Base-by-base conservation (phyloP, 1,139 yeast genomes). In the Candida frijolesensis region DNA sequence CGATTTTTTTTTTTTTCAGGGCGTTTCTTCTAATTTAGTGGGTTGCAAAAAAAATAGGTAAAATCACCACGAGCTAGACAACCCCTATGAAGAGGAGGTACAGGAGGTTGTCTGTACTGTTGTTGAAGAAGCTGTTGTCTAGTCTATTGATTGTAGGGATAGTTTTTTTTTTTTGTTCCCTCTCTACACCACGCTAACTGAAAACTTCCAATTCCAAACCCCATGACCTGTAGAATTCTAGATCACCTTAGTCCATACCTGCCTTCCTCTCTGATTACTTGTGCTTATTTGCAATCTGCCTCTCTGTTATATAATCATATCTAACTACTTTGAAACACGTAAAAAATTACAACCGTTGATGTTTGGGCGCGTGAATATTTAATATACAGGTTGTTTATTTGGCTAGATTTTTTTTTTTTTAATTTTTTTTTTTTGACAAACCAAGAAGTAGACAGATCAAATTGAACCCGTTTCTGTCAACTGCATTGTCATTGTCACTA, bases 331-430 rank as follows among this genome's bases (percentile, higher is more conserved):
- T 38, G 30, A 38, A 38, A 38, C 42, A 38, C 42, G 42, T 38
- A 11, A 29, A 22, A 12, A n/a, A n/a, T 5, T 4, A 18, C 19
- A 19, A 38, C 42, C 22, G 30, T 38, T 38, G 42, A 38, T 38
- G 30, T 38, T 22, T 38, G 42, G 30, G 42, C 15, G 42, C 30
- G 42, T 38, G 42, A 6, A 11, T 19, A 22, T 22, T 16, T 38
- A 38, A 38, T 38, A 38, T 38, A 38, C 42, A 38, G 42, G 42
- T 38, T 38, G 42, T 38, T 38, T 42, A 34, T 33, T 30, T 42
- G 44, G 22, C n/a, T 33, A 12, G 22, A 18, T 44, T n/a, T 30
- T 25, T 35, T 44, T 12, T 10, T 34, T 34, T 27, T 18, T 25
- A 12, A 19, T 33, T 38, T 38, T 38, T 38, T 38, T 38, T 18